Evolutionary conservation across 179 eudicot species (phyloP).

Genomic region (Actinidia chinensis): DNA sequence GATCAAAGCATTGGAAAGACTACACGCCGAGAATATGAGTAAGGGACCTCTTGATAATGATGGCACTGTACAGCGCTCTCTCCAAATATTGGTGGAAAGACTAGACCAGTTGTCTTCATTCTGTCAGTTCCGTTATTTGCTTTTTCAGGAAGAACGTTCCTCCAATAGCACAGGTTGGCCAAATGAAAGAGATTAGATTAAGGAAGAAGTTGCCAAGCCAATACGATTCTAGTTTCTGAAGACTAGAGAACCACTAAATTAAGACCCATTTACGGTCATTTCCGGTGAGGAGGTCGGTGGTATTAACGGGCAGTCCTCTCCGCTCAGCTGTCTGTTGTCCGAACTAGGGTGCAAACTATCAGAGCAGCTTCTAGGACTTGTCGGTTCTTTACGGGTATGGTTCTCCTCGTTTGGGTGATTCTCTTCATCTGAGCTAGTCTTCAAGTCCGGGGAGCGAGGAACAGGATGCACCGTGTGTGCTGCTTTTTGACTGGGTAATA

Average conservation of each 20-base stretch:
- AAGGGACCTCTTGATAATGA: slow-evolving; percentile 9
- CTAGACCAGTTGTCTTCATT: background rate
- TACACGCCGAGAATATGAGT: slow-evolving; percentile 1
- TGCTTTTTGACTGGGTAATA: slow-evolving; percentile 58
- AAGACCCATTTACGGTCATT: slow-evolving; percentile 81
- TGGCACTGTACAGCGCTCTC: slow-evolving; percentile 43
- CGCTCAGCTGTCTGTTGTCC: slow-evolving; percentile 42
- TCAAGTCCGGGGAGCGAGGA: slow-evolving; percentile 30
- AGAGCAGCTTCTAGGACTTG: slow-evolving; percentile 33
- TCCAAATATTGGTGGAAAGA: slow-evolving; percentile 9
- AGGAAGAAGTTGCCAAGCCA: background rate
- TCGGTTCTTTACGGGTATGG: slow-evolving; percentile 29
- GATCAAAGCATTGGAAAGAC: slow-evolving; percentile 20
- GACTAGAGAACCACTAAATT: slow-evolving; percentile 7
- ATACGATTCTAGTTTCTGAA: background rate
- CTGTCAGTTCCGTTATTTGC: background rate
- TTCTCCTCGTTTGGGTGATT: slow-evolving; percentile 26
- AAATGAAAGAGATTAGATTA: background rate
- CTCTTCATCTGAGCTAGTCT: slow-evolving; percentile 33
- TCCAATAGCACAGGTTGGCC: background rate
- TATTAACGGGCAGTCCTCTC: slow-evolving; percentile 45
- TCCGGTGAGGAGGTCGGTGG: slow-evolving; percentile 57
- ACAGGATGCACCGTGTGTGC: slow-evolving; percentile 28
- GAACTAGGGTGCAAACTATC: slow-evolving; percentile 28
- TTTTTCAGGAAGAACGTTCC: background rate